These are phyloP conservation scores for Mucor lusitanicus DNA, from an alignment of 371 early-diverging fungal genomes.

Conservation along the genomic window DNA sequence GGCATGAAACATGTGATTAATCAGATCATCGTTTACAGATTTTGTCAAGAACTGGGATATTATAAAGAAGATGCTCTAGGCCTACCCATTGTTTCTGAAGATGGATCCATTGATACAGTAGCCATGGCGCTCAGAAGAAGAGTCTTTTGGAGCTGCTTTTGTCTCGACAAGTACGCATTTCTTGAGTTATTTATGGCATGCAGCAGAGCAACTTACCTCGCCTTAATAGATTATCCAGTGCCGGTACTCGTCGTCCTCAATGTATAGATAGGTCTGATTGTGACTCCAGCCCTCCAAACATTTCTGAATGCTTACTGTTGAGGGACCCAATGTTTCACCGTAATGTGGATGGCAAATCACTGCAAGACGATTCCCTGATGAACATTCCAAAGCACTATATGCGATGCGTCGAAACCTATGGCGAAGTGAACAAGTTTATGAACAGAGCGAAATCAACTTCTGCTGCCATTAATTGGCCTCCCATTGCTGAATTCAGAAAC, in stretches of 20 bases:
- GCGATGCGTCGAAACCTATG: slow-evolving; percentile 34
- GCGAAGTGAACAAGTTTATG: slow-evolving; percentile 55
- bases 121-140: slow-evolving; percentile 56
- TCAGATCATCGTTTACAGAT: slow-evolving; percentile 25
- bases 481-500: slow-evolving; percentile 48
- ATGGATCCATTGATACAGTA: slow-evolving; percentile 48
- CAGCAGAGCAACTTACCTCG: neutral
- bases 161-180: slow-evolving; percentile 41
- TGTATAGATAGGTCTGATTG: slow-evolving; percentile 57
- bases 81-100: slow-evolving; percentile 33
- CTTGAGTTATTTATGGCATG: neutral
- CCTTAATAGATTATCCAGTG: slow-evolving; percentile 34
- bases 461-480: slow-evolving; percentile 47
- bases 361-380: slow-evolving; percentile 37
- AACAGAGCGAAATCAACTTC: slow-evolving; percentile 46
- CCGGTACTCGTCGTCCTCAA: slow-evolving; percentile 61
- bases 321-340: slow-evolving; percentile 28
- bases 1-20: neutral
- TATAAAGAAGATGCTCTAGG: slow-evolving; percentile 56
- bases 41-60: slow-evolving; percentile 59
- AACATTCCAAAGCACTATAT: slow-evolving; percentile 35
- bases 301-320: slow-evolving; percentile 48
- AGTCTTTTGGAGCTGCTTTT: slow-evolving; percentile 61
- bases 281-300: slow-evolving; percentile 50
- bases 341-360: slow-evolving; percentile 23